Percentiles rank a stretch among this genome's conserved stretches.
Conservation (phyloP, 1,284 basidiomycete genomes). For the Fomes fomentarius region DNA sequence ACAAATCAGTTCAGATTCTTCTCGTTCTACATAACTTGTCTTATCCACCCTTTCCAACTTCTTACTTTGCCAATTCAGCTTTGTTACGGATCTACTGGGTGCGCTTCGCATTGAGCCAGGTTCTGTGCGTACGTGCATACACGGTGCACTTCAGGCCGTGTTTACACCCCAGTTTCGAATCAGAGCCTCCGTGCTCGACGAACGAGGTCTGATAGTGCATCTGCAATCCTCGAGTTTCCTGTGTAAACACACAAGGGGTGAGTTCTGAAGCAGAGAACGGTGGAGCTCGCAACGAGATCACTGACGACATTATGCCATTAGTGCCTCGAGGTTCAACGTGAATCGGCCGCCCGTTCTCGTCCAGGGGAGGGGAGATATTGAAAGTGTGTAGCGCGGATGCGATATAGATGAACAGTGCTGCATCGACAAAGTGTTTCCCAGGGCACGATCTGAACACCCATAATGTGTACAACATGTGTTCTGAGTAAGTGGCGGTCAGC, state of each 20-base stretch:
- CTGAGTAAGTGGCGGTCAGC: not conserved
- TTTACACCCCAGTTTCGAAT: too few species aligned
- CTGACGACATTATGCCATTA: not conserved
- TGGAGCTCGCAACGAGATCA: not conserved
- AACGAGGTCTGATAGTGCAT: not conserved
- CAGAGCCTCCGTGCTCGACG: too few species aligned
- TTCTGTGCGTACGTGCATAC: too few species aligned
- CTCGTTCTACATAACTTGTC: too few species aligned
- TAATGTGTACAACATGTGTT: not conserved
- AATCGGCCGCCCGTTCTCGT: not conserved
- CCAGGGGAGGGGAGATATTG: not conserved
- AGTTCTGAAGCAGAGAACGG: not conserved
- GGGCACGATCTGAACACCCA: not conserved
- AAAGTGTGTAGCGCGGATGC: conserved; percentile 3
- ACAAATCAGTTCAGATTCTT: too few species aligned
- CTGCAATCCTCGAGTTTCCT: not conserved
- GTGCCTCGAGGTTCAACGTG: not conserved
- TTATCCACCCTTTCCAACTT: too few species aligned
- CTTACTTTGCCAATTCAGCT: too few species aligned
- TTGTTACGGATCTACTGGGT: too few species aligned
- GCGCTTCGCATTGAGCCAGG: too few species aligned
- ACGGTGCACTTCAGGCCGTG: too few species aligned
- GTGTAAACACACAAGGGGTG: too few species aligned
- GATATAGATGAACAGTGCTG: conserved; percentile 1
- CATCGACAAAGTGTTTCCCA: conserved; percentile 1